phyloP scores from a whole-genome alignment of 768 basidiomycete genomes.

The Termitomyces sp. region DNA sequence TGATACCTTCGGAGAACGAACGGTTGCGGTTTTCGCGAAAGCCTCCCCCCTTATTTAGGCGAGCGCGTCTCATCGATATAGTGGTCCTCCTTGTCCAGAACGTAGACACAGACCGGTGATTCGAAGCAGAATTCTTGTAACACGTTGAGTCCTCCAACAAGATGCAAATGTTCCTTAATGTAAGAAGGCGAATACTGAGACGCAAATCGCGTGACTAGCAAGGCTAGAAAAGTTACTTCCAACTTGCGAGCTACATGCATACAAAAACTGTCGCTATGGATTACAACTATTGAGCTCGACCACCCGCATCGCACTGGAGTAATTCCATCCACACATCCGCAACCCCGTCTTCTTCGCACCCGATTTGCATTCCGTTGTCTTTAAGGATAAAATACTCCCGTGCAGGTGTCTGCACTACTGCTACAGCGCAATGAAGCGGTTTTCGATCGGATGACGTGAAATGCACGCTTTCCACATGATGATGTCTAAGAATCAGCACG shows the following conservation, averaged over 20 bases:
- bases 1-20: too few relatives aligned
- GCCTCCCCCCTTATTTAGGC: too few relatives aligned
- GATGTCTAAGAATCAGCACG: constrained; percentile 44
- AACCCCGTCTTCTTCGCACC: constrained; percentile 72
- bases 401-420: constrained; percentile 64
- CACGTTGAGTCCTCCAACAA: too few relatives aligned
- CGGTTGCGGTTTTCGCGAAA: too few relatives aligned
- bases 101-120: too few relatives aligned
- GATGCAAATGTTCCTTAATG: too few relatives aligned
- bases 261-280: neutral
- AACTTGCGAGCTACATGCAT: neutral
- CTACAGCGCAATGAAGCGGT: constrained; percentile 58
- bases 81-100: neutral
- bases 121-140: neutral
- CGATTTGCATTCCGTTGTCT: constrained; percentile 77
- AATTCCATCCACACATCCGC: constrained; percentile 57
- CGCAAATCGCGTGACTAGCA: too few relatives aligned
- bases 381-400: constrained; percentile 67
- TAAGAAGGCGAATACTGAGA: too few relatives aligned
- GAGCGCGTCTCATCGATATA: neutral
- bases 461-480: constrained; percentile 75
- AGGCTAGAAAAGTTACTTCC: neutral
- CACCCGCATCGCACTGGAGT: constrained; percentile 38
- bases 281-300: neutral
- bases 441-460: constrained; percentile 41